These are phyloP conservation scores for Castanea mollissima DNA, from an alignment of 306 rosid genomes.

Conservation along the genomic window DNA sequence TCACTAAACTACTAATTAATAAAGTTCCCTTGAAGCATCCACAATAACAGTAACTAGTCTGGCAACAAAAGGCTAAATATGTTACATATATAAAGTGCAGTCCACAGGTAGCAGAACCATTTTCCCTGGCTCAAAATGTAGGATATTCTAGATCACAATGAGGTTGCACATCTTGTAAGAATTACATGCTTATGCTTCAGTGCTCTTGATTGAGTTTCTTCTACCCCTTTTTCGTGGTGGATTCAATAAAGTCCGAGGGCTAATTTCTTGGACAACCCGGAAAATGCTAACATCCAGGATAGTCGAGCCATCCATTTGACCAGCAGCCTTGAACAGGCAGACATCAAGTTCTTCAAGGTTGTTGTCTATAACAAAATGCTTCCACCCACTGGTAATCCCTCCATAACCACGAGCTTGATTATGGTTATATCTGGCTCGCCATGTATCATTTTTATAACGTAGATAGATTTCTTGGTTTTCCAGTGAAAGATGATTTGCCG, in stretches of 20 bases:
- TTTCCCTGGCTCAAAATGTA: too few relatives aligned
- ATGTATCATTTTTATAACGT: conserved; percentile 35
- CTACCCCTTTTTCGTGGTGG: conserved; percentile 17
- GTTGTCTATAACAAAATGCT: conserved; percentile 49
- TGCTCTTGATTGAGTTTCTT: conserved; percentile 15
- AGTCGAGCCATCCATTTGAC: conserved; percentile 1
- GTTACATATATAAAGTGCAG: too few relatives aligned
- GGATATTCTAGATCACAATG: too few relatives aligned
- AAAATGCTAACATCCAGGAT: conserved; percentile 54
- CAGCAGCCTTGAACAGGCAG: conserved; percentile 46
- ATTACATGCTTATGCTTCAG: not conserved
- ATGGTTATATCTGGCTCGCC: conserved; percentile 43
- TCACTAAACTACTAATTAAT: too few relatives aligned
- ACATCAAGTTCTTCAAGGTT: conserved; percentile 67
- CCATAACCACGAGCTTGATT: conserved; percentile 33
- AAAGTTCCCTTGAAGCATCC: too few relatives aligned
- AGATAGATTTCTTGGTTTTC: conserved; percentile 50
- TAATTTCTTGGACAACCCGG: conserved; percentile 50
- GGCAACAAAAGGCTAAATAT: too few relatives aligned
- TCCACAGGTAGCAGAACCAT: too few relatives aligned
- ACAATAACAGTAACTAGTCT: too few relatives aligned
- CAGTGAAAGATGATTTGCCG: conserved; percentile 15
- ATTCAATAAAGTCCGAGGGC: conserved; percentile 28
- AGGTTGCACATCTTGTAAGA: not conserved
- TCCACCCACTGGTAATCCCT: conserved; percentile 70